Base-by-base conservation (phyloP, 495 filamentous ascomycete species). In the Barbatosphaeria neglecta region DNA sequence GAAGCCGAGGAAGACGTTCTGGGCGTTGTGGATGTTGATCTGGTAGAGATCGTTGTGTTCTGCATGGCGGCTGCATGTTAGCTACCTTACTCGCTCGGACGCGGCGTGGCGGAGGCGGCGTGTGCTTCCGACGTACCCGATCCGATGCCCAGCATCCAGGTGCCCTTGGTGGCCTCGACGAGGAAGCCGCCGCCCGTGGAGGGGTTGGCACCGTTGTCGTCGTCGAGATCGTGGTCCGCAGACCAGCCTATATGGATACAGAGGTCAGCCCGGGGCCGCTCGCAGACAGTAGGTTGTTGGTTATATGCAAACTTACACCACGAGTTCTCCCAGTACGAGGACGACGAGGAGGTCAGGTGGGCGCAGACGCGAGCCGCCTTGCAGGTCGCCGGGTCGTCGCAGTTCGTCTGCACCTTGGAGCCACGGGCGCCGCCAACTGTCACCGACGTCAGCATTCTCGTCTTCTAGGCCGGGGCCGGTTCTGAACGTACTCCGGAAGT, bases 221-320 rank as follows among this genome's bases (percentile, higher is more conserved):
- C 45, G 54, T 90, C 86, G 28, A 90, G 75, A 50, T 85, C 85
- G 63, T 90, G 86, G 55, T 90, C 86, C 0, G 84, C 75, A 17
- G 84, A 82, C 86, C 86, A 90, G 78, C 78, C 86, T 86, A 89
- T 40, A 72, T 73, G 58, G 89, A 87, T 63, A 87, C 85, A 10
- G 78, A 67, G 31, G 71, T 76, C 2, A 68, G 79, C 19, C 70
- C 1, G 31, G 16, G 9, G 31, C 24, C 24, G 24, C 4, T 37
- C 11, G 11, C 5, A 3, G 9, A 17, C 13, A 22, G 2, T 41
- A 6, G 64, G 68, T 0, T 60, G 28, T 70, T 57, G 4, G 82
- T 83, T 31, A 88, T 62, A 52, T 87, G 83, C 19, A 90, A 57
- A 10, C 81, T 69, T 60, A 86, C 65, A 80, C 80, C 80, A 81